Percentiles rank a stretch among this genome's conserved stretches.
Conservation (phyloP, 2,329 filamentous ascomycete species). For the Cytospora paraplurivora region DNA sequence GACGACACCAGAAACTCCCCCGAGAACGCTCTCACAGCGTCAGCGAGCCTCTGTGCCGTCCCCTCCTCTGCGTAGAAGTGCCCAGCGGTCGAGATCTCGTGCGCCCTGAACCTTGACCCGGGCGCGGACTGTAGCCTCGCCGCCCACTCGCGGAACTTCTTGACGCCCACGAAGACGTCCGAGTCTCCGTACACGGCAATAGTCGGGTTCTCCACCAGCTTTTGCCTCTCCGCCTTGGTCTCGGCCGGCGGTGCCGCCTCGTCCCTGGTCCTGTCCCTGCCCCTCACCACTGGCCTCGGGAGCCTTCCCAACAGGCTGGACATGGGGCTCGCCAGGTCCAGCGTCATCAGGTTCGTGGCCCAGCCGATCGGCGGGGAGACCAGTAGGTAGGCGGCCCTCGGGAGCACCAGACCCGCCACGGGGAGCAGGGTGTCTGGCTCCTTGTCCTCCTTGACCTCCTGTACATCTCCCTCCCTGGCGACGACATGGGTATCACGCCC, state of each 20-base stretch:
- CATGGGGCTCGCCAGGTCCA: slow-evolving; percentile 49
- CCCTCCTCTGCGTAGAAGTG: slow-evolving; percentile 57
- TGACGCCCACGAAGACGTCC: slow-evolving; percentile 71
- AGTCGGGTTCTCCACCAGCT: slow-evolving; percentile 61
- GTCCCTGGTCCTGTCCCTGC: slow-evolving; percentile 9
- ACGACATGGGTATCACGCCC: not conserved
- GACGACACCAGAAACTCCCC: slow-evolving; percentile 30
- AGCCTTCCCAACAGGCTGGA: slow-evolving; percentile 32
- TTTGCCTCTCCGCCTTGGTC: slow-evolving; percentile 41
- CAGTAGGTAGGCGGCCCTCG: slow-evolving; percentile 59
- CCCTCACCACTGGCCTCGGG: slow-evolving; percentile 19
- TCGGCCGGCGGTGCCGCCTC: not conserved
- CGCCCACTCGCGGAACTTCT: slow-evolving; percentile 67
- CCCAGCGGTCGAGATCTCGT: slow-evolving; percentile 50
- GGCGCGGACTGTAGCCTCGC: slow-evolving; percentile 48
- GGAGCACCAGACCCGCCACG: slow-evolving; percentile 41
- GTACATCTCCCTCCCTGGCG: not conserved
- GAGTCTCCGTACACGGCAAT: slow-evolving; percentile 74
- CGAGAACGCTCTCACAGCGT: slow-evolving; percentile 38
- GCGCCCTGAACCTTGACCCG: slow-evolving; percentile 44
- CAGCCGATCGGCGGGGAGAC: slow-evolving; percentile 68
- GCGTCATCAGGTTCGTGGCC: slow-evolving; percentile 62
- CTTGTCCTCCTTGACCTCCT: slow-evolving; percentile 32
- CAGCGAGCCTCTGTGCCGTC: slow-evolving; percentile 39
- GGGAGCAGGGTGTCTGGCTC: slow-evolving; percentile 33